Evolutionary conservation across 305 asterid species (phyloP), one percentile per base, ranked within the genome.

Genomic region (Salvia sclarea): DNA sequence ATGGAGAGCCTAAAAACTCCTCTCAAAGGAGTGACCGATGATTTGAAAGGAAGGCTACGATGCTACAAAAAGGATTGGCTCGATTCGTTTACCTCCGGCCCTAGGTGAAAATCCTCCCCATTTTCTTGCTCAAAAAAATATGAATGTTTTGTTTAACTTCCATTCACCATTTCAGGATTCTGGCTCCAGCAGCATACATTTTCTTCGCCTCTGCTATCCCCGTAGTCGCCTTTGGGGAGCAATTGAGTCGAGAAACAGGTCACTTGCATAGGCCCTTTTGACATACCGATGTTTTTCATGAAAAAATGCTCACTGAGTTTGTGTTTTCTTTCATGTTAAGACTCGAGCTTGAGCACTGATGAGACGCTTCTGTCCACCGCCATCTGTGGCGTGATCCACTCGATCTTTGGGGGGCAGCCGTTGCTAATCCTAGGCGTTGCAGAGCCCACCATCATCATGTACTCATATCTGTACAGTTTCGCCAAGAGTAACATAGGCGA

Each of bases 151-250:
- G 38, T 43, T 28, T 40, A 22, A 8, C 25, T 61, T 38, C 12
- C 16, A 25, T 71, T 66, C 44, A n/a, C 45, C 12, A 12, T 64
- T 50, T 17, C 78, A 91, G 97, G 82, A 87, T 91, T 40, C 65
- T 91, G 21, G 97, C 97, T 75, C 97, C 97, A 66, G 76, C 95
- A 13, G 73, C 91, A 1, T 91, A 87, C 75, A 84, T 91, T 58
- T 91, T 82, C 80, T 91, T 91, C 43, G 95, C 97, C 30, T 91
- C 98, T 11, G 86, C 96, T 43, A 83, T 91, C 66, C 98, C 96
- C 20, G 98, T 91, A 8, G 81, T 91, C 41, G 95, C 98, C 73
- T 91, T 91, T 64, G 98, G 98, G 17, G 95, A 89, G 85, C 98
- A 91, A 63, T 30, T 91, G 54, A 89, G 85, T 70, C 80, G 91